Evolutionary conservation across 805 yeast genomes (phyloP), one percentile per base, ranked within the genome.

Genomic region (Saccharomyces kudriavzevii): DNA sequence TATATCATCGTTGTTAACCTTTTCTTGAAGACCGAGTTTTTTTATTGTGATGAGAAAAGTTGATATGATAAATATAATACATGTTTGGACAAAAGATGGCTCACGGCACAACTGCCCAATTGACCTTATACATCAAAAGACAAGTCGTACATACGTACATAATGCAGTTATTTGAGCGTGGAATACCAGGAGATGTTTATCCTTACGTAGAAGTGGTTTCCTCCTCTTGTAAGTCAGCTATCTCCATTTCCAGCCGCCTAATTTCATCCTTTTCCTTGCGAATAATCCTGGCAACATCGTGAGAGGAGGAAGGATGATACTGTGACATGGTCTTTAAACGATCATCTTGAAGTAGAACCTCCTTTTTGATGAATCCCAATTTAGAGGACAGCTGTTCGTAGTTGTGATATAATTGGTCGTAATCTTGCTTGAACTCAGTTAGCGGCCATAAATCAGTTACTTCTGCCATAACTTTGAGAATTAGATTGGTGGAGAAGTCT

Each of bases 261-360:
- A 82, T 75, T 58, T 78, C 82, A 20, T 63, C 68, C 57, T 77
- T 80, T 56, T 79, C 84, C 40, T 65, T 65, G 4, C 58, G 66
- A 1, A 82, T 77, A 50, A 75, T 56, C 40, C 73, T 77, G 25
- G 71, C 72, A 8, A 74, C 70, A 5, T 60, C 59, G 30, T 56
- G 53, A 2, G 62, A 56, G 11, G 61, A 52, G 13, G 53, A 49
- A 11, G 56, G 53, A n/a, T 47, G 54, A 40, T 35, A 45, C 28
- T 52, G 58, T 24, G 55, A 28, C 28, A 52, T 50, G 5, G 60
- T 50, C 45, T 71, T 70, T 17, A 67, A 49, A 45, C 64, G 66
- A 22, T 56, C 57, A 51, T 65, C 69, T 55, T 70, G 63, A 48
- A 51, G 48, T 50, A 58, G 58, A 47, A 59, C 50, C 52, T 66